phyloP scores from a whole-genome alignment of 768 basidiomycete genomes.

The Tulasnella calospora region DNA sequence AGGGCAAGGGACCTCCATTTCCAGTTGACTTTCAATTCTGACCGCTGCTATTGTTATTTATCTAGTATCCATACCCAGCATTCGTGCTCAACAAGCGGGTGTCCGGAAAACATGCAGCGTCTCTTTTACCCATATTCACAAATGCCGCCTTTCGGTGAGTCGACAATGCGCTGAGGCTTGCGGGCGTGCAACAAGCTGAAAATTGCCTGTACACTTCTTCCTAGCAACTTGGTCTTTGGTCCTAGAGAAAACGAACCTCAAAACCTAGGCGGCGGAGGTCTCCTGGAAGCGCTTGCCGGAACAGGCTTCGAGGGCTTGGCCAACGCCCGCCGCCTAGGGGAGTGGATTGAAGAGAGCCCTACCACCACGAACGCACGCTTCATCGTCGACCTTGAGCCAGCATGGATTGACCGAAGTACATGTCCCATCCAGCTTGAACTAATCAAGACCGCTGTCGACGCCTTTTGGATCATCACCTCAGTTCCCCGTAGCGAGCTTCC shows the following conservation, averaged over 20 bases:
- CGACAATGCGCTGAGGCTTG: not conserved
- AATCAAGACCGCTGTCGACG: slow-evolving; percentile 28
- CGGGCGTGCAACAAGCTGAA: too few species aligned
- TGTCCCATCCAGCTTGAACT: slow-evolving; percentile 25
- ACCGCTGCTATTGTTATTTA: not conserved
- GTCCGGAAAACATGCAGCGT: slow-evolving; percentile 24
- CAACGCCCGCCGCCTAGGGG: slow-evolving; percentile 5
- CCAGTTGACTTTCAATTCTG: not conserved
- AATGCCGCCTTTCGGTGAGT: slow-evolving; percentile 28
- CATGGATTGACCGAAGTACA: slow-evolving; percentile 27
- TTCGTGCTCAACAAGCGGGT: slow-evolving; percentile 28
- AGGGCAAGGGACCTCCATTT: not conserved
- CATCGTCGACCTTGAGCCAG: slow-evolving; percentile 26
- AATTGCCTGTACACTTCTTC: too few species aligned
- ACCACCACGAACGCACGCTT: slow-evolving; percentile 4
- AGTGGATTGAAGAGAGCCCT: slow-evolving; percentile 20
- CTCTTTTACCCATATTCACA: slow-evolving; percentile 26
- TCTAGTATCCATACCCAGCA: slow-evolving; percentile 30
- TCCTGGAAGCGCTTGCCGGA: slow-evolving; percentile 27
- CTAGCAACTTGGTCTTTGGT: slow-evolving; percentile 25
- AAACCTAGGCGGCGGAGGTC: slow-evolving; percentile 5
- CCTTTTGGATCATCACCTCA: slow-evolving; percentile 30
- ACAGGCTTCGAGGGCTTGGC: slow-evolving; percentile 11
- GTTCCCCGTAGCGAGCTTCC: slow-evolving; percentile 29
- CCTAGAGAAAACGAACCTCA: slow-evolving; percentile 13